Conservation (phyloP, 495 filamentous ascomycete species). For the Schizothecium vesticola region DNA sequence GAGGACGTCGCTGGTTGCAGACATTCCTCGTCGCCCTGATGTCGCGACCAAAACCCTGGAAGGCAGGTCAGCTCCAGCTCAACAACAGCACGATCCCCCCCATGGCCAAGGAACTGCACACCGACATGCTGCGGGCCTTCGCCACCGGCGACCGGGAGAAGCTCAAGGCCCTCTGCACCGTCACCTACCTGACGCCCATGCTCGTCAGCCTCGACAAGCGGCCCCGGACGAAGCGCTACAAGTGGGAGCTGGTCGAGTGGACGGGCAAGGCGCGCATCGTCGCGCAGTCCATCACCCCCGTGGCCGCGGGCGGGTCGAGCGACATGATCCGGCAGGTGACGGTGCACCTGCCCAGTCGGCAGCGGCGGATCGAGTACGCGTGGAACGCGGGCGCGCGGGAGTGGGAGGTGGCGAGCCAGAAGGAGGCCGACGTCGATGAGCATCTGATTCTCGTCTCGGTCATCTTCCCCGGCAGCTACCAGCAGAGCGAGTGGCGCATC, state of each 20-base stretch:
- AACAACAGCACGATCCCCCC: constrained; percentile 39
- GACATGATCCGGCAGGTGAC: constrained; percentile 60
- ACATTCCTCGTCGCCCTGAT: constrained; percentile 12
- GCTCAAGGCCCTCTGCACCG: constrained; percentile 54
- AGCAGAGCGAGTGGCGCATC: constrained; percentile 62
- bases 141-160: constrained; percentile 57
- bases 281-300: constrained; percentile 49
- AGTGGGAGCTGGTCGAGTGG: constrained; percentile 63
- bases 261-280: constrained; percentile 51
- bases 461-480: constrained; percentile 43
- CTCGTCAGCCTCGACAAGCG: constrained; percentile 51
- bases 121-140: constrained; percentile 65
- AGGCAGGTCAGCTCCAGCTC: constrained; percentile 31
- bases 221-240: constrained; percentile 39
- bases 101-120: constrained; percentile 56
- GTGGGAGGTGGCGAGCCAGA: constrained; percentile 38
- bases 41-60: constrained; percentile 28
- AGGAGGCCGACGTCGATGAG: constrained; percentile 63
- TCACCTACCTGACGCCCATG: constrained; percentile 55
- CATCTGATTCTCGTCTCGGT: constrained; percentile 70
- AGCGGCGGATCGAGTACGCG: constrained; percentile 50
- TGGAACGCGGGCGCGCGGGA: constrained; percentile 10
- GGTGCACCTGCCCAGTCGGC: constrained; percentile 62
- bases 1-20: constrained; percentile 2
- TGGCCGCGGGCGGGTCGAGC: constrained; percentile 34